These are phyloP conservation scores for Mitragyna speciosa DNA, from an alignment of 257 asterid genomes.

Conservation along the genomic window DNA sequence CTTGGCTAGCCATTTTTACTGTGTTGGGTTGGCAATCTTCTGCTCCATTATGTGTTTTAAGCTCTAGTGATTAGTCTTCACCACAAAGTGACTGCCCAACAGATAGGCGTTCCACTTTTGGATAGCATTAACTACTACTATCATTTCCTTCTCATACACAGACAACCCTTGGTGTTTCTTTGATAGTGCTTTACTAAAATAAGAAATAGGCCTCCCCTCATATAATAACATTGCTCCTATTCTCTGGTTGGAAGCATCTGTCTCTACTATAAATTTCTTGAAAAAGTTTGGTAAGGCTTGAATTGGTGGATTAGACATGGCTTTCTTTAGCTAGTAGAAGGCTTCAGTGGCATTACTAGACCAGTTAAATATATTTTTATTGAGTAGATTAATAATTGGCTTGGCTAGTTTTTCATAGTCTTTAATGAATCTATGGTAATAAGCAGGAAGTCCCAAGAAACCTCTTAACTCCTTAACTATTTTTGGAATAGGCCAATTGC, in stretches of 20 bases:
- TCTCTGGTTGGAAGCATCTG: neutral
- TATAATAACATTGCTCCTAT: neutral
- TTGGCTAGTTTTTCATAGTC: neutral
- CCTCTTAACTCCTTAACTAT: neutral
- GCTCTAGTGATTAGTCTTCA: neutral
- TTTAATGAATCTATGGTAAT: neutral
- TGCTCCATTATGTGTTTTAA: neutral
- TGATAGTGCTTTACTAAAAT: neutral
- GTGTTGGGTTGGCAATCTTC: neutral
- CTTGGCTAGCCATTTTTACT: neutral
- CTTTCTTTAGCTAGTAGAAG: neutral
- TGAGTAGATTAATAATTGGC: neutral
- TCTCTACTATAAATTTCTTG: neutral
- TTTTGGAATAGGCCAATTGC: neutral
- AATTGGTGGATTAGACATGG: neutral
- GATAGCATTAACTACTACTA: neutral
- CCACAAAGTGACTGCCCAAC: neutral
- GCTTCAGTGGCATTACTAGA: neutral
- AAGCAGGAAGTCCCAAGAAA: neutral
- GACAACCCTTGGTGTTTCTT: neutral
- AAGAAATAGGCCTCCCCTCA: rapidly evolving
- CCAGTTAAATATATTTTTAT: neutral
- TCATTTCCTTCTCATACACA: neutral
- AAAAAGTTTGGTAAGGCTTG: neutral
- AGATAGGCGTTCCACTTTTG: neutral